Evolutionary conservation across 768 basidiomycete species (phyloP), one percentile per base, ranked within the genome.

Genomic region (Boletus pseudo-olivaceus): DNA sequence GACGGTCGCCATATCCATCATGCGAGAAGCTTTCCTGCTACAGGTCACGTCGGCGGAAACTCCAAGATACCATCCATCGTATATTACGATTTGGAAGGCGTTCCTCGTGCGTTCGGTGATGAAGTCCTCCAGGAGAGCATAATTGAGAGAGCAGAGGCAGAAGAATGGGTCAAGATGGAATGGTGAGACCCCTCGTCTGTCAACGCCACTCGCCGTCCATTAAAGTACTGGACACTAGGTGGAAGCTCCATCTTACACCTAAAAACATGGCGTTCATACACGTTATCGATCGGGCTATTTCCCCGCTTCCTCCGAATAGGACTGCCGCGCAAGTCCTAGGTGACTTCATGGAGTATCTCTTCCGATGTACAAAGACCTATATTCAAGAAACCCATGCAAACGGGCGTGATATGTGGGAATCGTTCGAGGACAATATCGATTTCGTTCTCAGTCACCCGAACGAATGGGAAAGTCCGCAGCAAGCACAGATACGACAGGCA

Each of bases 41-140:
- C 78, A 56, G 75, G 76, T 29, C 67, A 72, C 15, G 70, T 74
- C 19, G 76, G 76, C 2, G 75, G 77, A 15, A 72, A 76, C 54
- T 77, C 73, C 17, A 81, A 81, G 59, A 79, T 82, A 47, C 80
- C 78, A 0, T 75, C 78, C 10, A 69, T 81, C 19, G 63, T 78
- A 5, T 78, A 76, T 52, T 82, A 82, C 49, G 78, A 80, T 54
- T 27, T 50, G 10, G 59, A 66, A 14, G 80, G 80, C 0, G 55
- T 52, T 3, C 63, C 76, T 30, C 67, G 65, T 26, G 79, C 79
- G 0, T 70, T 75, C 17, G 81, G 81, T 2, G 73, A 75, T 15
- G 78, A 80, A 54, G 76, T 79, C 1, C 59, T 58, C n/a, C 65
- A 70, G 37, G 76, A 76, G 43, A 66, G 67, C 29, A 64, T 71